A percentile compares a stretch with the other conserved stretches of the same genome.
These are phyloP conservation scores for Globisporangium echinulatum DNA, from an alignment of 352 stramenopile genomes.

Conservation along the genomic window DNA sequence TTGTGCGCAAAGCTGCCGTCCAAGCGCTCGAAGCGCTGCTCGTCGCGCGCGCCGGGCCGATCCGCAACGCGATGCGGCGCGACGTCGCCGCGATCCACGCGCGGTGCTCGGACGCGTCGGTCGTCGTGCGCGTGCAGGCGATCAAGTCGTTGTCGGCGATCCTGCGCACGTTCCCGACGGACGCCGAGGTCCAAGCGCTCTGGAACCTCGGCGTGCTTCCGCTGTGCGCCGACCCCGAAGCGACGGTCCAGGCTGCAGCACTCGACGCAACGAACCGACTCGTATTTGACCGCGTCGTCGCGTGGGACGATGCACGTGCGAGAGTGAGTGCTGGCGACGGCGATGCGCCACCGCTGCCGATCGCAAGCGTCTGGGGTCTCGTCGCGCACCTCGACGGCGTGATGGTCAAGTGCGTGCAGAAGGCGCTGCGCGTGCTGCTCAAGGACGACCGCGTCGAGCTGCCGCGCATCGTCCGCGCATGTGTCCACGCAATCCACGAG, in stretches of 20 bases:
- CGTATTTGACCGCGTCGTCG: conserved; percentile 61
- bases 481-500: conserved; percentile 58
- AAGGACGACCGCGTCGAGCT: conserved; percentile 57
- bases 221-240: conserved; percentile 74
- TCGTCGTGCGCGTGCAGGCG: conserved; percentile 75
- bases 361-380: conserved; percentile 52
- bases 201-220: conserved; percentile 84
- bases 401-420: conserved; percentile 71
- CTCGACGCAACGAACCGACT: conserved; percentile 50
- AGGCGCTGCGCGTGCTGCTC: conserved; percentile 58
- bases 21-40: conserved; percentile 74
- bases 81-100: conserved; percentile 76
- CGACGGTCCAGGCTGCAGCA: conserved; percentile 57
- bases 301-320: conserved; percentile 41
- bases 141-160: conserved; percentile 78
- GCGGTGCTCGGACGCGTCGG: conserved; percentile 65
- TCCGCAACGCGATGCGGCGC: conserved; percentile 48
- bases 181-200: conserved; percentile 68
- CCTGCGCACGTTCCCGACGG: conserved; percentile 58
- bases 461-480: conserved; percentile 46
- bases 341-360: neutral
- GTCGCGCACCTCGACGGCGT: conserved; percentile 70
- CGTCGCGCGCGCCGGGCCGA: conserved; percentile 34
- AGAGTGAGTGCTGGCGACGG: conserved; percentile 21
- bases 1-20: conserved; percentile 70